phyloP scores from a whole-genome alignment of 163 green algal genomes.

The Scenedesmus sp. region DNA sequence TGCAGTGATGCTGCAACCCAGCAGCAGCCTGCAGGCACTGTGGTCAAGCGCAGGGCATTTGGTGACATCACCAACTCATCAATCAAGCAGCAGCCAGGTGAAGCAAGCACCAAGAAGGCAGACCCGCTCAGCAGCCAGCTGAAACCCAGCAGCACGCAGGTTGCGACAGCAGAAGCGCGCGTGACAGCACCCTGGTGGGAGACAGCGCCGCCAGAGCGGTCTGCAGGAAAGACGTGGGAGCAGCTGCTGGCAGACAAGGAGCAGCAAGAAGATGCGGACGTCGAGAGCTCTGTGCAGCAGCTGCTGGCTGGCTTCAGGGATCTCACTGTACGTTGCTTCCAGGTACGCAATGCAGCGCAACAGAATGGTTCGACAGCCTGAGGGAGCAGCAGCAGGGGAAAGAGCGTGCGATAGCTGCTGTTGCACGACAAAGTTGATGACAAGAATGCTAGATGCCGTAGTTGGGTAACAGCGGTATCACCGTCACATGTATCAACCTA shows the following conservation, averaged over 20 bases:
- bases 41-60: slow-evolving; percentile 40
- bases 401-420: neutral
- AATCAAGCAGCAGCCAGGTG: neutral
- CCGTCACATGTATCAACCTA: too few relatives aligned
- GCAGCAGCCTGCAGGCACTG: slow-evolving; percentile 12
- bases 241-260: slow-evolving; percentile 42
- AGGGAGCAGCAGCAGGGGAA: neutral
- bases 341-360: neutral
- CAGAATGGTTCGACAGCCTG: neutral
- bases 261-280: slow-evolving; percentile 27
- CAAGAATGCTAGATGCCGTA: too few relatives aligned
- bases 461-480: too few relatives aligned
- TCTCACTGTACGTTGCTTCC: neutral
- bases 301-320: slow-evolving; percentile 22
- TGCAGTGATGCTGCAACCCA: neutral
- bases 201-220: slow-evolving; percentile 9
- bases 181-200: slow-evolving; percentile 21
- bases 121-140: neutral
- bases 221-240: slow-evolving; percentile 52
- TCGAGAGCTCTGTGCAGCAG: slow-evolving; percentile 11
- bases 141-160: neutral
- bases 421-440: too few relatives aligned
- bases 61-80: slow-evolving; percentile 40
- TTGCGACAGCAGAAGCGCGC: neutral
- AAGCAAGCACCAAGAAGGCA: neutral